phyloP scores from a whole-genome alignment of 106 monocot species.

The Dioscorea dumetorum region DNA sequence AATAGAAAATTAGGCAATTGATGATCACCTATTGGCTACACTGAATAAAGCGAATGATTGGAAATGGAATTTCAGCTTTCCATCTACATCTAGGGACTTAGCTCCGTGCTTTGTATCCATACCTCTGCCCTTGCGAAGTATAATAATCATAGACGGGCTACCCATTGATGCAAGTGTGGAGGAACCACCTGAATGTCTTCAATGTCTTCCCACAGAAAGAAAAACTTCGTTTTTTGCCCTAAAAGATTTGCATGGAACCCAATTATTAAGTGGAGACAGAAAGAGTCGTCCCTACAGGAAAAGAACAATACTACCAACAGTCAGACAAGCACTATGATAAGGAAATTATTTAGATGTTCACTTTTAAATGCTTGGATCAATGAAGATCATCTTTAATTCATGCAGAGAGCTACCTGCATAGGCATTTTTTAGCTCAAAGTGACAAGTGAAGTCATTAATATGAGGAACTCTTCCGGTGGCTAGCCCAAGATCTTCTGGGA shows the following conservation, averaged over 20 bases:
- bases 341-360: not conserved
- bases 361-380: too few species aligned
- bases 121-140: conserved; percentile 64
- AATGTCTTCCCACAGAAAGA: conserved; percentile 85
- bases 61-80: conserved; percentile 72
- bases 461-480: conserved; percentile 83
- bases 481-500: conserved; percentile 79
- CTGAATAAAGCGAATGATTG: conserved; percentile 85
- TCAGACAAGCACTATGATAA: not conserved
- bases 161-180: conserved; percentile 61
- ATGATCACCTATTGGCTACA: conserved; percentile 57
- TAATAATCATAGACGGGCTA: conserved; percentile 72
- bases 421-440: conserved; percentile 93
- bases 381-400: too few species aligned
- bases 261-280: conserved; percentile 75
- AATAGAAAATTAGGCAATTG: too few species aligned
- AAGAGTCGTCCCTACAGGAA: conserved; percentile 74
- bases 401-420: conserved; percentile 45
- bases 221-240: conserved; percentile 89
- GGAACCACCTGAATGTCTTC: conserved; percentile 77
- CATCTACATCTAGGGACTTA: conserved; percentile 49
- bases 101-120: conserved; percentile 78
- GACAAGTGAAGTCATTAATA: conserved; percentile 85
- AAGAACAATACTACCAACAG: not conserved
- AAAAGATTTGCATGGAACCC: conserved; percentile 81